Conservation (phyloP, 768 basidiomycete species). For the Cyclocybe aegerita region DNA sequence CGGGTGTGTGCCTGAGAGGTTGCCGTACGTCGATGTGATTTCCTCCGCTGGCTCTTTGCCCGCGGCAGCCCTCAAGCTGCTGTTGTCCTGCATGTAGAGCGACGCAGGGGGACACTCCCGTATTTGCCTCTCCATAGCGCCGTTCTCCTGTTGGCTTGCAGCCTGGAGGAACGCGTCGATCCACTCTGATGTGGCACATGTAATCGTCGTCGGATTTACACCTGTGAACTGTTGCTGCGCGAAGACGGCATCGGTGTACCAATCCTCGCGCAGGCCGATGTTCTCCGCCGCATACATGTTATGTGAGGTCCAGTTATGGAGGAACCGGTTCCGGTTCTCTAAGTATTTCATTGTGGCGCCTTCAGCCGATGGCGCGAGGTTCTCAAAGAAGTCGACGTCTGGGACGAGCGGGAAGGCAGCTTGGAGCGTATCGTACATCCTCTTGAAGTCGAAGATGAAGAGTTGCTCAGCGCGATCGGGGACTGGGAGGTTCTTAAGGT, state of each 20-base stretch:
- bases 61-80: slow-evolving; percentile 20
- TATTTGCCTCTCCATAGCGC: slow-evolving; percentile 9
- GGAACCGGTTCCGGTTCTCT: too few relatives aligned
- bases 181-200: slow-evolving; percentile 18
- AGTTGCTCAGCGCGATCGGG: too few relatives aligned
- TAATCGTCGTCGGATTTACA: slow-evolving; percentile 25
- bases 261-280: slow-evolving; percentile 26
- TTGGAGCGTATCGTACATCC: too few relatives aligned
- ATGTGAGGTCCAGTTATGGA: too few relatives aligned
- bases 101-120: slow-evolving; percentile 7
- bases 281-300: slow-evolving; percentile 25
- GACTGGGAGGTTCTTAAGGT: too few relatives aligned
- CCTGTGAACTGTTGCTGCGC: slow-evolving; percentile 29
- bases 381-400: too few relatives aligned
- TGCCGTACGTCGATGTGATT: neutral
- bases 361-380: too few relatives aligned
- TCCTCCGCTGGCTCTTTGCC: slow-evolving; percentile 8
- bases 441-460: too few relatives aligned
- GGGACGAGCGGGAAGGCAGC: too few relatives aligned
- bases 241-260: slow-evolving; percentile 30
- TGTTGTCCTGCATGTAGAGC: slow-evolving; percentile 25
- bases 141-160: slow-evolving; percentile 12
- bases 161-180: slow-evolving; percentile 15
- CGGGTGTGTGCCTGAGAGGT: neutral
- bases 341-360: too few relatives aligned